Evolutionary conservation across 2,329 filamentous ascomycete genomes (phyloP).

Genomic region (Fusarium illudens): DNA sequence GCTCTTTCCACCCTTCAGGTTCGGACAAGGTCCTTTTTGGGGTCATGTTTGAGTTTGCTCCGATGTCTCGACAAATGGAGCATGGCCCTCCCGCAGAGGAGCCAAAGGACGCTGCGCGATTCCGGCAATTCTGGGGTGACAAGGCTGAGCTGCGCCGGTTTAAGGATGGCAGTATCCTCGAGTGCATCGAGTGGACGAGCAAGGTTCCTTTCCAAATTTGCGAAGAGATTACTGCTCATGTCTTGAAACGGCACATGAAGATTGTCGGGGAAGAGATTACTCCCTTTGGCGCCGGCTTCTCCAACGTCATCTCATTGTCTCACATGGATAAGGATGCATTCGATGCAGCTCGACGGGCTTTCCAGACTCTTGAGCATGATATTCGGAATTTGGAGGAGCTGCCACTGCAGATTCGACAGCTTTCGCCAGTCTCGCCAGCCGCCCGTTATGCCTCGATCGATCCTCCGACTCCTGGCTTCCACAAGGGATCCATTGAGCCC

Average conservation of each 20-base stretch:
- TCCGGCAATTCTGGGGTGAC: conserved; percentile 93
- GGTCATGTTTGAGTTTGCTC: conserved; percentile 75
- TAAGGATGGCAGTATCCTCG: conserved; percentile 92
- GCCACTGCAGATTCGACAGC: conserved; percentile 84
- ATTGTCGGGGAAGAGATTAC: conserved; percentile 62
- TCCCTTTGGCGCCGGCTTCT: conserved; percentile 61
- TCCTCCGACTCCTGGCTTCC: conserved; percentile 51
- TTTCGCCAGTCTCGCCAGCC: conserved; percentile 75
- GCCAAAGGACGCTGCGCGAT: conserved; percentile 80
- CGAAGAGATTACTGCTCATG: conserved; percentile 80
- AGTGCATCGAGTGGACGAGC: conserved; percentile 87
- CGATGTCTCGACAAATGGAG: conserved; percentile 80
- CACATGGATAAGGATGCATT: conserved; percentile 67
- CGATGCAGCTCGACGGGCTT: conserved; percentile 73
- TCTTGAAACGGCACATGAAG: conserved; percentile 75
- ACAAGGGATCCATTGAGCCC: conserved; percentile 58
- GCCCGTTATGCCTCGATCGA: conserved; percentile 76
- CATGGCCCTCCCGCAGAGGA: conserved; percentile 88
- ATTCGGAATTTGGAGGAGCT: conserved; percentile 82
- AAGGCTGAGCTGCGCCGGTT: conserved; percentile 93
- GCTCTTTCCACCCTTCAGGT: conserved; percentile 26
- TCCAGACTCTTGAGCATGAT: conserved; percentile 77
- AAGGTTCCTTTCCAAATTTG: conserved; percentile 71
- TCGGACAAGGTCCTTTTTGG: conserved; percentile 65
- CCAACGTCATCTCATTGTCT: conserved; percentile 57